Evolutionary conservation across 2,329 filamentous ascomycete genomes (phyloP).

Genomic region (Hypomyces perniciosus): DNA sequence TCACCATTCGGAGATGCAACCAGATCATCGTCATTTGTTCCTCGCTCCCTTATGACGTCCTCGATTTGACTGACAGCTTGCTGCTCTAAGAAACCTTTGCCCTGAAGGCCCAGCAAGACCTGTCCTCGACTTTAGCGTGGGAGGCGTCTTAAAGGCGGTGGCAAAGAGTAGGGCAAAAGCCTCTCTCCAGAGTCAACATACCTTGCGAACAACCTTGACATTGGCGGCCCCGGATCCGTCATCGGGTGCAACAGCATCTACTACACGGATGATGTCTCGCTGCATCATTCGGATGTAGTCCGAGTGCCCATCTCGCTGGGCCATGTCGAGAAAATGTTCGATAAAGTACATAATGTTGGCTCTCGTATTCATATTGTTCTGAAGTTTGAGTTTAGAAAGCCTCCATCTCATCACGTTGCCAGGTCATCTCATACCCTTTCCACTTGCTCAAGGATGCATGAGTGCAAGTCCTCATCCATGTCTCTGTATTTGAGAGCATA

Average conservation of each 20-base stretch:
- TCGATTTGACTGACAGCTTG: constrained; percentile 76
- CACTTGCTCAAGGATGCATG: constrained; percentile 92
- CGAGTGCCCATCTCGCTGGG: constrained; percentile 65
- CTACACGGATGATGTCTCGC: constrained; percentile 82
- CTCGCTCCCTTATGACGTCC: constrained; percentile 73
- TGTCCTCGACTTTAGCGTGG: constrained; percentile 24
- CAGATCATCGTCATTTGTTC: constrained; percentile 55
- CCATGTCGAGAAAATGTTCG: constrained; percentile 86
- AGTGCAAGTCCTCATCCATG: constrained; percentile 95
- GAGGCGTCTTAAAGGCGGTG: constrained; percentile 2
- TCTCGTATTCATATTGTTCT: constrained; percentile 93
- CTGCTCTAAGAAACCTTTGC: constrained; percentile 65
- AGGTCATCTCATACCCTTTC: constrained; percentile 54
- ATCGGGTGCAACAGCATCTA: constrained; percentile 84
- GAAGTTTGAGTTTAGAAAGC: not conserved
- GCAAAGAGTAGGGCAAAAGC: not conserved
- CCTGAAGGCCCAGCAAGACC: constrained; percentile 64
- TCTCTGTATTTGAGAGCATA: constrained; percentile 93
- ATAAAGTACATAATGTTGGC: constrained; percentile 99
- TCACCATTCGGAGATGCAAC: constrained; percentile 47
- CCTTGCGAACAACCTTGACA: constrained; percentile 83
- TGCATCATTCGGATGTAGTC: constrained; percentile 94
- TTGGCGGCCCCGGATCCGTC: constrained; percentile 87
- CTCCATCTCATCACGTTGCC: not conserved
- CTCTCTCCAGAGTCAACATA: constrained; percentile 31